Conservation (phyloP, 2,329 filamentous ascomycete species). For the Fusarium neocosmosporiellum region DNA sequence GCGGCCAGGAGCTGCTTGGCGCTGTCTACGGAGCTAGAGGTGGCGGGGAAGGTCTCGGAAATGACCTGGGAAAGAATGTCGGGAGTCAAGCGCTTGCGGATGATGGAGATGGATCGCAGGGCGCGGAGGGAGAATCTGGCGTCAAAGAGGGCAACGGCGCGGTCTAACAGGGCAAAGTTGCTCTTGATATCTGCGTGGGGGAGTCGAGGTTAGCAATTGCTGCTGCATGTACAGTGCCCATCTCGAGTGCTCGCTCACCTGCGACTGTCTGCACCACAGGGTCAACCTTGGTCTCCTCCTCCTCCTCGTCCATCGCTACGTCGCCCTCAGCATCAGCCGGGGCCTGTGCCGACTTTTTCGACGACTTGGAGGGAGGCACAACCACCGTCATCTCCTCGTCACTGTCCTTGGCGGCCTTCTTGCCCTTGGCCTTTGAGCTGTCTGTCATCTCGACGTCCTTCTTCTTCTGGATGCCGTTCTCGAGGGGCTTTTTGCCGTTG, state of each 20-base stretch:
- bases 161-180: constrained; percentile 92
- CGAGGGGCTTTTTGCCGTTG: constrained; percentile 76
- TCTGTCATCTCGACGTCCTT: constrained; percentile 77
- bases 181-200: constrained; percentile 82
- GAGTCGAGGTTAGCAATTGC: constrained; percentile 33
- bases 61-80: constrained; percentile 86
- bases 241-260: constrained; percentile 58
- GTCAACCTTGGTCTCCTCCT: constrained; percentile 68
- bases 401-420: constrained; percentile 72
- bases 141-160: constrained; percentile 93
- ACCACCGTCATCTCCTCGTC: constrained; percentile 87
- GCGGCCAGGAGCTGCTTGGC: constrained; percentile 77
- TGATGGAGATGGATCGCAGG: constrained; percentile 92
- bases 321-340: constrained; percentile 75
- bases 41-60: constrained; percentile 79
- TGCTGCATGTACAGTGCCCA: background rate
- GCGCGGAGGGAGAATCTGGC: constrained; percentile 94
- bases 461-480: constrained; percentile 74
- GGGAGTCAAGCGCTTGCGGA: constrained; percentile 89
- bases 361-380: constrained; percentile 77
- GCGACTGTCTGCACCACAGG: constrained; percentile 68
- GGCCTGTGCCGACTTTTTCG: constrained; percentile 67
- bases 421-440: constrained; percentile 73
- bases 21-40: constrained; percentile 69
- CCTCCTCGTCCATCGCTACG: constrained; percentile 74